Evolutionary conservation across 768 basidiomycete genomes (phyloP), one percentile per base, ranked within the genome.

Genomic region (Psilocybe subaeruginosa): DNA sequence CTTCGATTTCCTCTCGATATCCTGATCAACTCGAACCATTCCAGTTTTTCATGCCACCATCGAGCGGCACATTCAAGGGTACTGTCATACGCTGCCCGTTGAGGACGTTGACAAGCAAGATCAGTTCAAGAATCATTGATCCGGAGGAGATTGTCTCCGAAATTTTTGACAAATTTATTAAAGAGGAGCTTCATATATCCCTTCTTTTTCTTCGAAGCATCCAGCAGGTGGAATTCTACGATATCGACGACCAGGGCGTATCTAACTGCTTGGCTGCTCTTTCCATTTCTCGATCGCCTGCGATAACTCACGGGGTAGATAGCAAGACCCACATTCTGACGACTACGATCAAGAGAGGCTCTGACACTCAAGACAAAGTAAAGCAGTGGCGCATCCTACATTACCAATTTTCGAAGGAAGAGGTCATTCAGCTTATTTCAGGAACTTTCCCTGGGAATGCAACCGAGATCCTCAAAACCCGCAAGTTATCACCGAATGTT

Each of bases 21-120:
- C 63, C 62, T 8, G 75, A 77, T 61, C 76, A 79, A n/a, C 64
- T 77, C 3, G 39, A 70, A 0, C 67, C 73, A 0, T 79, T 81
- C 30, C 41, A 56, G 1, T 66, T 76, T 77, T 58, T 54, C 68
- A 3, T 54, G 69, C 11, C 43, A 61, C 12, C 48, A 61, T 49
- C 68, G 58, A 17, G 59, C 58, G 52, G 47, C 59, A 3, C 54
- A 47, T 77, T 81, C 64, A 43, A 64, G 3, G 82, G 82, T 0
- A 77, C 84, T 1, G 65, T 81, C 48, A 77, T 85, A 43, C 76
- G 84, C 1, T 77, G 84, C 17, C 83, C 84, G 0, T 68, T 85
- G 11, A 76, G 84, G 8, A 65, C 60, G 0, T 53, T 37, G 6
- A 53, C 67, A 1, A 78, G 78, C 61, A 66, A 63, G 5, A 73